Percentiles rank a stretch among this genome's conserved stretches.
Conservation (phyloP, 108 stramenopile genomes). For the Mediolabrus comicus region DNA sequence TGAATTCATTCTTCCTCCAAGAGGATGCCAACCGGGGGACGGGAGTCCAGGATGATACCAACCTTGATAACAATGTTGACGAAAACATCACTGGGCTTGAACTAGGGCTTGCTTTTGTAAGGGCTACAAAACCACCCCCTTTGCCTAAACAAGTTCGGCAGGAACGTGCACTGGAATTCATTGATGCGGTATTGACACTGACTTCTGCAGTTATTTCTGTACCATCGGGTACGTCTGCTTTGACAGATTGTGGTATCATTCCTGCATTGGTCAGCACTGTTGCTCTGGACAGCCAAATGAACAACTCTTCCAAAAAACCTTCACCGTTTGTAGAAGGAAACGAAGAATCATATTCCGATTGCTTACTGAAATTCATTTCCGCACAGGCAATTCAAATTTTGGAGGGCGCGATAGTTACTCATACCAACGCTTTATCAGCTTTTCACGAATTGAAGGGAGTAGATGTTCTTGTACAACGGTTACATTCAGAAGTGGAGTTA, state of each 20-base stretch:
- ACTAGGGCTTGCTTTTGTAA: slow-evolving; percentile 87
- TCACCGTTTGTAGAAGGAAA: neutral
- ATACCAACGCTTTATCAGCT: slow-evolving; percentile 75
- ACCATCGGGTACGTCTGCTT: slow-evolving; percentile 78
- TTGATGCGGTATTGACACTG: slow-evolving; percentile 84
- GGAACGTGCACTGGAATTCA: slow-evolving; percentile 70
- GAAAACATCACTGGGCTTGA: slow-evolving; percentile 42
- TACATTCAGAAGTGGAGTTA: slow-evolving; percentile 57
- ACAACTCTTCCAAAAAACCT: neutral
- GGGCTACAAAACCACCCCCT: slow-evolving; percentile 63
- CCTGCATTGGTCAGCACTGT: slow-evolving; percentile 86
- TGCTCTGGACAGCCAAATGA: slow-evolving; percentile 49
- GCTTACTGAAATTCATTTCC: slow-evolving; percentile 62
- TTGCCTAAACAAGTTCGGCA: slow-evolving; percentile 51
- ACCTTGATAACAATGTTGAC: neutral
- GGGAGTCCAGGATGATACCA: slow-evolving; percentile 1
- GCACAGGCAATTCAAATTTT: slow-evolving; percentile 91
- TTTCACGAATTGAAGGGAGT: slow-evolving; percentile 89
- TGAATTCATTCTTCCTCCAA: slow-evolving; percentile 50
- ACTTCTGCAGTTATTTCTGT: slow-evolving; percentile 83
- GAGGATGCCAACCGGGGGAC: slow-evolving; percentile 22
- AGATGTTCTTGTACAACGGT: slow-evolving; percentile 64
- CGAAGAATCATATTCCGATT: slow-evolving; percentile 37
- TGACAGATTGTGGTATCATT: slow-evolving; percentile 92
- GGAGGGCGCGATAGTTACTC: slow-evolving; percentile 87